phyloP scores from a whole-genome alignment of 768 basidiomycete species.

The Suillus tomentosus region DNA sequence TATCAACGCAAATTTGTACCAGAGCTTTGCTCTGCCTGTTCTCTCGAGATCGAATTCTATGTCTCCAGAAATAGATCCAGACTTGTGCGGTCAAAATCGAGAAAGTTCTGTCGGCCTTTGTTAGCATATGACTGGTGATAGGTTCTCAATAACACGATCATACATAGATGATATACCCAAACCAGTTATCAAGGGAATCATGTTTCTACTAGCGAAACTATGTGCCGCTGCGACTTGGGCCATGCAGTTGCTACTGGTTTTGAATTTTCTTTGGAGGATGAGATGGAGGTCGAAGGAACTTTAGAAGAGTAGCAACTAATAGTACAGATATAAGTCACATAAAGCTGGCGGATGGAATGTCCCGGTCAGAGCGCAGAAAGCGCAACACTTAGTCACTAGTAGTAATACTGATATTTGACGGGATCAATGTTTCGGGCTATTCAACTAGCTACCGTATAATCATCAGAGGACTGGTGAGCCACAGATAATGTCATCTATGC shows the following conservation, averaged over 20 bases:
- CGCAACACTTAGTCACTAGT: too few species aligned
- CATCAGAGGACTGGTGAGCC: too few species aligned
- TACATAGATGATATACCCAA: constrained; percentile 3
- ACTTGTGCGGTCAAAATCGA: background rate
- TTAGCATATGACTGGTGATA: background rate
- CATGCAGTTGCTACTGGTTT: background rate
- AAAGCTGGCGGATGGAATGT: background rate
- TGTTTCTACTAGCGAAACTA: background rate
- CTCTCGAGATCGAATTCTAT: background rate
- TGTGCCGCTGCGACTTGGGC: background rate
- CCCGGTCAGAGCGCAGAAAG: background rate
- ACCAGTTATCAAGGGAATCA: background rate
- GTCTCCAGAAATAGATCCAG: constrained; percentile 2
- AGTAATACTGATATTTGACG: background rate
- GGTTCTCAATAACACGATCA: background rate
- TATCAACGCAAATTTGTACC: background rate
- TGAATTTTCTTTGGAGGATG: background rate
- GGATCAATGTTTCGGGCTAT: too few species aligned
- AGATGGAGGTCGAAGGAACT: background rate
- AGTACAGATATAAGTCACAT: background rate
- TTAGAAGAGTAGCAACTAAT: background rate
- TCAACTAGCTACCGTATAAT: too few species aligned
- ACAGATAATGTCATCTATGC: too few species aligned
- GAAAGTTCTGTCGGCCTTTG: too few species aligned
- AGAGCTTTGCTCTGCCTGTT: background rate